Evolutionary conservation across 1,284 basidiomycete genomes (phyloP), one percentile per base, ranked within the genome.

Genomic region (Sporisorium graminicola): DNA sequence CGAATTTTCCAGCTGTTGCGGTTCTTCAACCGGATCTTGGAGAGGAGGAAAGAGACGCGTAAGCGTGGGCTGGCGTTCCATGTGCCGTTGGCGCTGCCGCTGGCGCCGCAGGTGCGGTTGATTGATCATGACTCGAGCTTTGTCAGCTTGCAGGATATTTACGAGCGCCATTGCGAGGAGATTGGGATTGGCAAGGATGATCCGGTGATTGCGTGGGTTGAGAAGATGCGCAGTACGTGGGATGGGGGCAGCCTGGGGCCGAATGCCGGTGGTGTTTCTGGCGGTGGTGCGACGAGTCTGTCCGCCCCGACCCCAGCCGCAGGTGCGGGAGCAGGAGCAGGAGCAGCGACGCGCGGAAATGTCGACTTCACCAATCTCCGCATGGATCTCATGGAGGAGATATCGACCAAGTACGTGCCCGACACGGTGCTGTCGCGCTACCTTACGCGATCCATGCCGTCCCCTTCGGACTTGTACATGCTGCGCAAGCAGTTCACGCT

Each of bases 401-500:
- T 99, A 26, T 89, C 91, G 68, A 87, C 90, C 43, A 99, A 99
- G 87, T 91, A 95, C 87, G 90, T 97, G 24, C 95, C 97, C 4
- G 94, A 98, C 63, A 92, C 92, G 65, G 89, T 99, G 42, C 88
- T 99, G 35, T 91, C 90, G 5, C 82, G 97, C 93, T 99, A 94
- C 86, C 93, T 99, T 91, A 89, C 91, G 49, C 90, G 90, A 54
- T 92, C 92, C 26, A 97, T 98, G 93, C 88, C 89, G 29, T 90
- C 90, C 5, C 91, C 96, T 1, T 90, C 91, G 66, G 94, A 97
- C 79, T 89, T 99, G 6, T 99, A 96, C 95, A 90, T 94, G 71
- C 94, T 98, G 91, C 91, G 97, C 74, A 99, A 98, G 88, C 94
- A 98, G 86, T 98, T 99, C 86, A 92, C 95, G 12, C 87, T 93